phyloP scores from a whole-genome alignment of 495 filamentous ascomycete genomes.

The Penicillium ucsense region DNA sequence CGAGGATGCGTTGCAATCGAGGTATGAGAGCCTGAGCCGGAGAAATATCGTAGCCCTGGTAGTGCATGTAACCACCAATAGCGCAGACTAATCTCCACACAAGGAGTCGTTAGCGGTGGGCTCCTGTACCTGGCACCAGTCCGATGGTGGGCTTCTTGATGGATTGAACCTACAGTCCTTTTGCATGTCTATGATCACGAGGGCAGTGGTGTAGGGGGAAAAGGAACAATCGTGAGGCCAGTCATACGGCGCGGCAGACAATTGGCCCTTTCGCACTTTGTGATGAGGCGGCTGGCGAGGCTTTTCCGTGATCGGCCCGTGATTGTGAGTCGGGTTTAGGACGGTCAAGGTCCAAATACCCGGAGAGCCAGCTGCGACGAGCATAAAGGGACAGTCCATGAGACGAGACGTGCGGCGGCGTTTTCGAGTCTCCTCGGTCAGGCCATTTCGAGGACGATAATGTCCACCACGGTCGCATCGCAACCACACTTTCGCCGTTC shows the following conservation, averaged over 20 bases:
- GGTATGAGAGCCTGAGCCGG: constrained; percentile 46
- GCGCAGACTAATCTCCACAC: constrained; percentile 39
- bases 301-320: constrained; percentile 35
- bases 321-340: constrained; percentile 35
- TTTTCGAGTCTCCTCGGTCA: constrained; percentile 41
- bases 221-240: constrained; percentile 56
- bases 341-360: constrained; percentile 39
- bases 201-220: constrained; percentile 48
- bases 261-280: constrained; percentile 37
- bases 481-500: constrained; percentile 39
- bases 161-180: constrained; percentile 46
- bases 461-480: constrained; percentile 43
- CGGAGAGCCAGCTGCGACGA: constrained; percentile 35
- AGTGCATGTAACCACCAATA: constrained; percentile 47
- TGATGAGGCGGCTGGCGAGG: constrained; percentile 32
- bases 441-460: constrained; percentile 39
- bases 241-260: constrained; percentile 44
- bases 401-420: constrained; percentile 36
- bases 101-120: no score
- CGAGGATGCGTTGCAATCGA: constrained; percentile 42
- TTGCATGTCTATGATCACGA: constrained; percentile 67
- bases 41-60: constrained; percentile 50
- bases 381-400: constrained; percentile 41
- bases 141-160: neutral
- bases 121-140: no score